Evolutionary conservation across 495 filamentous ascomycete genomes (phyloP).

Genomic region (Aspergillus bridgeri): DNA sequence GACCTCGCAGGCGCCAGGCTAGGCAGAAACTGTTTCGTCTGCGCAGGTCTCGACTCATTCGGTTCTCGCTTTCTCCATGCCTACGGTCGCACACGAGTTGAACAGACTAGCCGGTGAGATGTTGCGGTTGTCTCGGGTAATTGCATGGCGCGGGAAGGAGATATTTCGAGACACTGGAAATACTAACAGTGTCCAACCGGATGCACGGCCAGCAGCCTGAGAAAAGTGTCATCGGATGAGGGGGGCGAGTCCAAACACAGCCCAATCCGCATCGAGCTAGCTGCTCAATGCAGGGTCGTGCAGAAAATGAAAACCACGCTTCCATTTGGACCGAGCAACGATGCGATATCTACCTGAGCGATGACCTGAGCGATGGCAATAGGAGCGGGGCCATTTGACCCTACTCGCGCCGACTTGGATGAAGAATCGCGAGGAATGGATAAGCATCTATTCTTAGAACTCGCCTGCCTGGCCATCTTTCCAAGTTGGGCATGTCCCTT

Average conservation of each 20-base stretch:
- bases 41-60: background rate
- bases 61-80: background rate
- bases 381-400: background rate
- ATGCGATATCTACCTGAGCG: background rate
- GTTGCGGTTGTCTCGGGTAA: slow-evolving; percentile 16
- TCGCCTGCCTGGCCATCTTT: background rate
- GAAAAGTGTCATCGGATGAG: slow-evolving; percentile 10
- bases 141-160: slow-evolving; percentile 9
- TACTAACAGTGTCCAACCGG: slow-evolving; percentile 3
- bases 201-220: background rate
- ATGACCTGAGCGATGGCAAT: background rate
- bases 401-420: background rate
- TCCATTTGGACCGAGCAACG: background rate
- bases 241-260: background rate
- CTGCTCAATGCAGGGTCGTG: slow-evolving; percentile 15
- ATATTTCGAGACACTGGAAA: slow-evolving; percentile 5
- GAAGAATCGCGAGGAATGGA: background rate
- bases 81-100: background rate
- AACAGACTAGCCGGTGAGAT: background rate
- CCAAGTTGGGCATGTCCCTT: background rate
- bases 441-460: background rate
- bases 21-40: background rate
- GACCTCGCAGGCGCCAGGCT: background rate
- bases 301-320: background rate
- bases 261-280: background rate